These are phyloP conservation scores for Leccinum obscurum DNA, from an alignment of 768 basidiomycete species.

Conservation along the genomic window DNA sequence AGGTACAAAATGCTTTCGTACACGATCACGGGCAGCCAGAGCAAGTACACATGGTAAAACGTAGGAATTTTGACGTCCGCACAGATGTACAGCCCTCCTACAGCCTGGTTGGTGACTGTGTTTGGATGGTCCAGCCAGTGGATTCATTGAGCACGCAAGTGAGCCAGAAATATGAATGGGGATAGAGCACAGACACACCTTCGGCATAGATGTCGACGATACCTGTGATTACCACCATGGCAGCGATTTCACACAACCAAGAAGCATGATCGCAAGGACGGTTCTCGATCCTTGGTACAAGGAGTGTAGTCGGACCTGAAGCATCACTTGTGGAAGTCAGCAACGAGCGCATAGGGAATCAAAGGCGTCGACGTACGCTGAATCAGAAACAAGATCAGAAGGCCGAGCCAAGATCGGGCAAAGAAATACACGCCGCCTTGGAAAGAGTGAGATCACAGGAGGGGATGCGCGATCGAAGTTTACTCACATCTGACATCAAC, in stretches of 20 bases:
- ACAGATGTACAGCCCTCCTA: conserved; percentile 8
- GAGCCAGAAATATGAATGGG: not conserved
- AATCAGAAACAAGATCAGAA: conserved; percentile 4
- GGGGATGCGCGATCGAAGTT: not conserved
- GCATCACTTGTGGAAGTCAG: conserved; percentile 12
- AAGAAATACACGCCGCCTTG: conserved; percentile 11
- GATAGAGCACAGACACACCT: not conserved
- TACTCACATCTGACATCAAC: conserved; percentile 10
- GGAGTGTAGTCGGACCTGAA: conserved; percentile 15
- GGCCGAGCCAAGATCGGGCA: conserved; percentile 6
- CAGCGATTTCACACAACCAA: conserved; percentile 14
- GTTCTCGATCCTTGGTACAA: conserved; percentile 7
- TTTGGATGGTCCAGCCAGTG: not conserved
- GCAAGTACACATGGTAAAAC: conserved; percentile 7
- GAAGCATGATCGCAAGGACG: conserved; percentile 10
- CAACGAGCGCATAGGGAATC: not conserved
- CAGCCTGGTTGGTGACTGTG: not conserved
- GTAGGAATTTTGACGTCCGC: not conserved
- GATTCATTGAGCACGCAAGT: not conserved
- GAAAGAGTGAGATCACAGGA: not conserved
- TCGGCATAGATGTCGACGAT: not conserved
- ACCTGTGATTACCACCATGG: not conserved
- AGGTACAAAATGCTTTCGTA: conserved; percentile 10
- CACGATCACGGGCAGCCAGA: conserved; percentile 11
- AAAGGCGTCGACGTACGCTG: conserved; percentile 4